Percentiles rank a stretch among this genome's conserved stretches.
Conservation (phyloP, 192 early-diverging fungal genomes). For the Thamnidium elegans region DNA sequence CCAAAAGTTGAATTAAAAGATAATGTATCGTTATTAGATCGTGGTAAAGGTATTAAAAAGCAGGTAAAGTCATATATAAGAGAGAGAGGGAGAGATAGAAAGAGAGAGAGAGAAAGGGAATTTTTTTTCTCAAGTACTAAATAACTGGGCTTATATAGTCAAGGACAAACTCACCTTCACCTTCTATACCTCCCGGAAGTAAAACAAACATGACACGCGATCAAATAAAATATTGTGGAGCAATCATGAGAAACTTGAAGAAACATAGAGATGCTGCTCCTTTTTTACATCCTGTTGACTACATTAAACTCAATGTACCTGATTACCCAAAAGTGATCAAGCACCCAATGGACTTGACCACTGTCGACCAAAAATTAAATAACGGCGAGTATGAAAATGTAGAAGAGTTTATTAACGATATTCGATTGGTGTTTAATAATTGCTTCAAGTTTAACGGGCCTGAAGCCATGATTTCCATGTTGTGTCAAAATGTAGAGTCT, state of each 20-base stretch:
- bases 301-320: constrained; percentile 72
- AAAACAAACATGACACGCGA: constrained; percentile 65
- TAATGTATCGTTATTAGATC: constrained; percentile 7
- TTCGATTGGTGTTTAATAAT: constrained; percentile 74
- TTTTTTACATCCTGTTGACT: constrained; percentile 85
- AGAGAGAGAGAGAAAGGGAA: background rate
- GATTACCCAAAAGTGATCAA: constrained; percentile 75
- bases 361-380: constrained; percentile 69
- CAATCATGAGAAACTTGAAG: constrained; percentile 72
- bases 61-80: background rate
- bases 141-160: background rate
- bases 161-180: constrained; percentile 22
- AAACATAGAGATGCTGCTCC: constrained; percentile 78
- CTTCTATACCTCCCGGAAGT: constrained; percentile 14
- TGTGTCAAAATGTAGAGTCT: constrained; percentile 66
- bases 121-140: background rate
- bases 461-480: constrained; percentile 64
- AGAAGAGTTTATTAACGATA: constrained; percentile 64
- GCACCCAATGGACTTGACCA: constrained; percentile 77
- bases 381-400: constrained; percentile 57
- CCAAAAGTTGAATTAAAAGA: constrained; percentile 8
- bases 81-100: background rate
- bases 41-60: constrained; percentile 3
- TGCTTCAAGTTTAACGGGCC: constrained; percentile 80
- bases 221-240: constrained; percentile 79